A percentile compares a stretch with the other conserved stretches of the same genome.
Conservation (phyloP, 495 filamentous ascomycete species). For the Acidiella bohemica region DNA sequence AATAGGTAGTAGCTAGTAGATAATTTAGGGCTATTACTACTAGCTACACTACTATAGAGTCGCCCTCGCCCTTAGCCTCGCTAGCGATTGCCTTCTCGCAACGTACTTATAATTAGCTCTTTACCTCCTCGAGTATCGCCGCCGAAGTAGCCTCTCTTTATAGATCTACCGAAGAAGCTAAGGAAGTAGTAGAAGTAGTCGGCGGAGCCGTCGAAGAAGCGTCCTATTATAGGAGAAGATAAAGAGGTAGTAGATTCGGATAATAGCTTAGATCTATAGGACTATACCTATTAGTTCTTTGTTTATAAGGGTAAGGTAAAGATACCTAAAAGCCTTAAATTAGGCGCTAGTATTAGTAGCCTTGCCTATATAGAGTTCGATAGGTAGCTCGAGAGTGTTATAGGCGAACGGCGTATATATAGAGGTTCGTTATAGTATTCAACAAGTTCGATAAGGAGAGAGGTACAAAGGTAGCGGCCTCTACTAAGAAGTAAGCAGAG, state of each 20-base stretch:
- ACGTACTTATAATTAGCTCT: constrained; percentile 3
- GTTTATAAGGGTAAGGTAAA: neutral
- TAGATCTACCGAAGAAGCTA: too few relatives aligned
- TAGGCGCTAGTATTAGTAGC: neutral
- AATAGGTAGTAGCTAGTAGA: neutral
- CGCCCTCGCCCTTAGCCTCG: too few relatives aligned
- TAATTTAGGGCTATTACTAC: too few relatives aligned
- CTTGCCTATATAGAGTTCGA: neutral
- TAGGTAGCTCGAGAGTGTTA: constrained; percentile 9
- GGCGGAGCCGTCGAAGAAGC: too few relatives aligned
- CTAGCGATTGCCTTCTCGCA: too few relatives aligned
- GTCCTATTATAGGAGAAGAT: too few relatives aligned
- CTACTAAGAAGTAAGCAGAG: too few relatives aligned
- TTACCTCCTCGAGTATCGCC: neutral
- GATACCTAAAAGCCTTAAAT: neutral
- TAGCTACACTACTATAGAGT: too few relatives aligned
- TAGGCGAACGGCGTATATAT: constrained; percentile 6
- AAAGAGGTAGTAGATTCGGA: neutral
- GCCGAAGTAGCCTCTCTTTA: neutral
- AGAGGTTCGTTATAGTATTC: constrained; percentile 1
- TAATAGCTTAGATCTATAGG: neutral
- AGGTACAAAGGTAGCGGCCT: too few relatives aligned
- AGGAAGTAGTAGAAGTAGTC: too few relatives aligned
- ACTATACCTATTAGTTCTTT: constrained; percentile 2
- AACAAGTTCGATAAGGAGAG: constrained; percentile 1